Conservation (phyloP, 306 rosid species). For the Lathyrus sativus region DNA sequence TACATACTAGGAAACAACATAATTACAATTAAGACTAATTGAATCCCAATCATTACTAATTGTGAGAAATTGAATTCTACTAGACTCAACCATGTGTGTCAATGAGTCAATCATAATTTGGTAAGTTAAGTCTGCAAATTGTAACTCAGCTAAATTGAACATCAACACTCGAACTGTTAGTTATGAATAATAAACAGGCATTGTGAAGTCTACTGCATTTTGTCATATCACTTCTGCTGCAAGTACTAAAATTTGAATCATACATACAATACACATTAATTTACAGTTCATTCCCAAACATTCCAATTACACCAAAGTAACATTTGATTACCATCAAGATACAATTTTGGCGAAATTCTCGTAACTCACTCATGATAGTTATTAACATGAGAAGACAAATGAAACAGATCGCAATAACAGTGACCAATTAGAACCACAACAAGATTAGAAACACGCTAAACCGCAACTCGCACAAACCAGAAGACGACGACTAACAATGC, state of each 20-base stretch:
- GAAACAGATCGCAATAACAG: not conserved
- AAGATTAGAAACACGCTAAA: conserved; percentile 29
- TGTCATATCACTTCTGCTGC: not conserved
- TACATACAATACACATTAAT: not conserved
- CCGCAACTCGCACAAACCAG: conserved; percentile 32
- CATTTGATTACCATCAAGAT: conserved; percentile 27
- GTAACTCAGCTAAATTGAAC: no score
- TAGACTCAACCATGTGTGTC: no score
- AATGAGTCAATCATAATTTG: no score
- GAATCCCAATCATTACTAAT: no score
- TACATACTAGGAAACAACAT: no score
- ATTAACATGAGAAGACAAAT: conserved; percentile 2
- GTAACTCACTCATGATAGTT: conserved; percentile 2
- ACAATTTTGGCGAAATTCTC: conserved; percentile 3
- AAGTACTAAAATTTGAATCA: not conserved
- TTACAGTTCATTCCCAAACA: conserved; percentile 34
- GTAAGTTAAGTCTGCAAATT: no score
- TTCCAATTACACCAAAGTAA: conserved; percentile 9
- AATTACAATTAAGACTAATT: no score
- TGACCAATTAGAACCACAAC: conserved; percentile 11
- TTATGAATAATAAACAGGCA: not conserved
- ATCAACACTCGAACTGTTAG: no score
- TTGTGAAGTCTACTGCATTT: not conserved
- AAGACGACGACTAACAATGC: conserved; percentile 29
- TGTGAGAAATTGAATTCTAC: no score